Percentiles rank a stretch among this genome's conserved stretches.
phyloP scores from a whole-genome alignment of 306 rosid species.

The Vachellia collinsii region DNA sequence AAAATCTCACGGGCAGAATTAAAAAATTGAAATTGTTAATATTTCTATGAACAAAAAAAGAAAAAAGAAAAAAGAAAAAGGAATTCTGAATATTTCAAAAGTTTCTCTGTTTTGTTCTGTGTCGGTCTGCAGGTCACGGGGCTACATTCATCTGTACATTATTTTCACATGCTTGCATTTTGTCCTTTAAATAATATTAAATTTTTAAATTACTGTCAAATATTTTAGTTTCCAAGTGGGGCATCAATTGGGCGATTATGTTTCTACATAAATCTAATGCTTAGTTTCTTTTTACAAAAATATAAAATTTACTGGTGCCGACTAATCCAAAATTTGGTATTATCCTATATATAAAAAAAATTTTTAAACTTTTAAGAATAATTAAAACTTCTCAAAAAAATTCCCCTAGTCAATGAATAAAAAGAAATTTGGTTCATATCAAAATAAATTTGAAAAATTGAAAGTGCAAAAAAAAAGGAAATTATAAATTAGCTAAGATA shows the following conservation, averaged over 20 bases:
- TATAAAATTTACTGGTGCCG: neutral
- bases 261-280: neutral
- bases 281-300: too few species aligned
- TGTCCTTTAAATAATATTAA: neutral
- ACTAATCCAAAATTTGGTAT: neutral
- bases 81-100: too few species aligned
- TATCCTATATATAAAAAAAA: too few species aligned
- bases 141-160: neutral
- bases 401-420: neutral
- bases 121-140: conserved; percentile 43
- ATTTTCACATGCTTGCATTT: conserved; percentile 31
- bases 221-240: neutral
- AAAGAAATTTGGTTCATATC: too few species aligned
- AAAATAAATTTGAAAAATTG: too few species aligned
- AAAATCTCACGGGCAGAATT: too few species aligned
- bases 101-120: neutral
- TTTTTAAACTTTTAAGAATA: too few species aligned
- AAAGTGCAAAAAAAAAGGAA: too few species aligned
- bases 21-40: too few species aligned
- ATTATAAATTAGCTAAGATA: too few species aligned
- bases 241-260: neutral
- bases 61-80: neutral
- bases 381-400: too few species aligned
- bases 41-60: too few species aligned
- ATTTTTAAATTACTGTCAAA: neutral